Conservation (phyloP, 108 stramenopile genomes). For the Epithemia pelagica region DNA sequence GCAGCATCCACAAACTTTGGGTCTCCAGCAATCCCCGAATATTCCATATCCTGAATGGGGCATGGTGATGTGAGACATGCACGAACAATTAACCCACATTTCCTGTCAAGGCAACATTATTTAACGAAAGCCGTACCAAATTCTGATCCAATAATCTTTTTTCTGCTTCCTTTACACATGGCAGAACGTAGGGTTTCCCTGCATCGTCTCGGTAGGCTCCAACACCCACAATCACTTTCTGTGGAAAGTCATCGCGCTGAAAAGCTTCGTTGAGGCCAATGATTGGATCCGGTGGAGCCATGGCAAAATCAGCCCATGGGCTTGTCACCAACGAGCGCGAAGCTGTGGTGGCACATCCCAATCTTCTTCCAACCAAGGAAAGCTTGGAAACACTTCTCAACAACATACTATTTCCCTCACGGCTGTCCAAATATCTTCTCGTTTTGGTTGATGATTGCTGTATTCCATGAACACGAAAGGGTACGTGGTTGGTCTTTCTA, state of each 20-base stretch:
- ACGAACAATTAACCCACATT: too few species aligned
- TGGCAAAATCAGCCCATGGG: constrained; percentile 76
- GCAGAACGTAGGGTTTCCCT: constrained; percentile 94
- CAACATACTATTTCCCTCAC: too few species aligned
- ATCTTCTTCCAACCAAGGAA: too few species aligned
- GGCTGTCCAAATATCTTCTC: too few species aligned
- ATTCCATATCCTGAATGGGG: constrained; percentile 75
- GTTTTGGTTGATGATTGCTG: too few species aligned
- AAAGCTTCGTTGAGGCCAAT: constrained; percentile 91
- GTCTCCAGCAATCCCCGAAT: constrained; percentile 86
- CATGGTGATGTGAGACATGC: too few species aligned
- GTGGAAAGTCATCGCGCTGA: constrained; percentile 59
- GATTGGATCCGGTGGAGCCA: constrained; percentile 97
- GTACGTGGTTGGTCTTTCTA: too few species aligned
- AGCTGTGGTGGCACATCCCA: background rate
- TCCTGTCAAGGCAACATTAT: too few species aligned
- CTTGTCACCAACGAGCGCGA: constrained; percentile 24
- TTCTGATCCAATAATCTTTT: constrained; percentile 56
- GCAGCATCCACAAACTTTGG: constrained; percentile 84
- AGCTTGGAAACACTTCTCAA: too few species aligned
- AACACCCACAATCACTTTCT: constrained; percentile 89
- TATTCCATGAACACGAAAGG: too few species aligned
- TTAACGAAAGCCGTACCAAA: too few species aligned
- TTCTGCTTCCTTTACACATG: constrained; percentile 93
- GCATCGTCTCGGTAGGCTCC: constrained; percentile 93